Base-by-base conservation (phyloP, 2,329 filamentous ascomycete genomes). In the Diplodia scrobiculata region DNA sequence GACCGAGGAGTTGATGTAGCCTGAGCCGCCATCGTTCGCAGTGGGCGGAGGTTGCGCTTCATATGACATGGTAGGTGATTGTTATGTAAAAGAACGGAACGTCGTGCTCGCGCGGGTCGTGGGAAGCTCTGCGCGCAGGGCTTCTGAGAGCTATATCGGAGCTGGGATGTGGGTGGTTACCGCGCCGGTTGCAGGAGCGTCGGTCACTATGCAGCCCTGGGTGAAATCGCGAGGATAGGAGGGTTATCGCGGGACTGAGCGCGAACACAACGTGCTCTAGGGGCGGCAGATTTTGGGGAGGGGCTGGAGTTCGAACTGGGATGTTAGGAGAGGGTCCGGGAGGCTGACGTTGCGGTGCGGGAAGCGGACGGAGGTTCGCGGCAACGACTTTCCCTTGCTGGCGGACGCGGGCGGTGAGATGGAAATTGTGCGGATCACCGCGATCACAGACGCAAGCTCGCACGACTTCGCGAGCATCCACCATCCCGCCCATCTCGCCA, bases 391-490 rank as follows among this genome's bases (percentile, higher is more conserved):
- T 71, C 77, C 9, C 41, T 9, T 19, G 41, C 41, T 95, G 68
- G 93, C 93, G 7, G 97, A 96, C 79, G 83, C 92, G 53, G 93
- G 97, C 67, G 92, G 92, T 3, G 87, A 95, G 79, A 92, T 92
- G 0, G 82, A 97, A 63, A 91, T 92, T 29, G 93, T 66, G 53
- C 54, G 36, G 27, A 66, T 63, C 53, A 29, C 64, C 53, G 48
- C 14, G 19, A 53, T 29, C 21, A 38, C 11, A 65, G 25, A 65
- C 36, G 47, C 62, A 47, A 65, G 62, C 50, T 45, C 41, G 32
- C 36, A n/a, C 54, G 29, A 34, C 62, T 27, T 32, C 52, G 14
- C 51, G 17, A n/a, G 19, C 17, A 13, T 19, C 25, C 62, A 38
- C 27, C 38, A 19, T 55, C 41, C 9, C 58, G 48, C 34, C 48